Percentiles rank a stretch among this genome's conserved stretches.
Conservation (phyloP, 169 alveolate species). For the Babesia caballi region DNA sequence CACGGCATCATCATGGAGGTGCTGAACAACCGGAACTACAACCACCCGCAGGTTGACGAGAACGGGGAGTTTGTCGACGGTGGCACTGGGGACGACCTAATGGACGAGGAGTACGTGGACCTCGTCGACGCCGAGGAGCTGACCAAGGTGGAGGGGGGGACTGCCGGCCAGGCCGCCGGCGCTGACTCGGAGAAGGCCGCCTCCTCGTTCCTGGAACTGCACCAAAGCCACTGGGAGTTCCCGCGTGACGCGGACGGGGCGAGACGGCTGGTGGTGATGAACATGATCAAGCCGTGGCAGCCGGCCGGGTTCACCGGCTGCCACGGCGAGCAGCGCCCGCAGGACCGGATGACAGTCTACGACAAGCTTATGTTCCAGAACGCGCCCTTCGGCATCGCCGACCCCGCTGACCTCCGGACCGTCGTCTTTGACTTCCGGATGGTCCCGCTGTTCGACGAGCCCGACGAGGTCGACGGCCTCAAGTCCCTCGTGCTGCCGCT, state of each 20-base stretch:
- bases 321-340: not conserved
- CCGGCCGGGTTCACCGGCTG: not conserved
- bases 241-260: not conserved
- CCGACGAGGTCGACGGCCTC: conserved; percentile 16
- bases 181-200: not conserved
- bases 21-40: conserved; percentile 25
- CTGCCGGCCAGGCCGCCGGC: not conserved
- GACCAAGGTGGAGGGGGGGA: not conserved
- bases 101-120: conserved; percentile 11
- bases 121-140: conserved; percentile 27
- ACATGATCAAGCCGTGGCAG: not conserved
- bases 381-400: not conserved
- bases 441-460: conserved; percentile 15
- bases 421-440: conserved; percentile 54
- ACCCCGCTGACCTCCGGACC: conserved; percentile 23
- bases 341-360: not conserved
- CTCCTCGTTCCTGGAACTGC: conserved; percentile 59
- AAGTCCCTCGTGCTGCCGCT: conserved; percentile 44
- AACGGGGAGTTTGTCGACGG: conserved; percentile 15
- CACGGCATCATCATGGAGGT: conserved; percentile 35
- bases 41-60: conserved; percentile 21
- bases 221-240: not conserved
- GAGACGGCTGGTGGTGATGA: not conserved
- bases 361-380: not conserved
- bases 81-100: not conserved